Evolutionary conservation across 1,284 basidiomycete species (phyloP), one percentile per base, ranked within the genome.

Genomic region (Melampsora allii-populina): DNA sequence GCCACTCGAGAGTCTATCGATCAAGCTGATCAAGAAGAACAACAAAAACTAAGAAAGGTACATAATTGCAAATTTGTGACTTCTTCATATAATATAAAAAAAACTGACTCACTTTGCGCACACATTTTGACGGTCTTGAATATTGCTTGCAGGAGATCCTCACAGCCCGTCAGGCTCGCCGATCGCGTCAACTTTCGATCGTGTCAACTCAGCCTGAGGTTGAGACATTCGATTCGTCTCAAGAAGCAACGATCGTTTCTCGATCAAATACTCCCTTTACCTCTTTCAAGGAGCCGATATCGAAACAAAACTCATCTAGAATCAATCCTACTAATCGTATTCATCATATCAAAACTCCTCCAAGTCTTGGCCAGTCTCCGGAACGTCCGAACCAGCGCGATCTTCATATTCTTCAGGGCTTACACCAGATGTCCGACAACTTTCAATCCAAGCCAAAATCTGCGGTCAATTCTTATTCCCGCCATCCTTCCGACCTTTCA

Each of bases 381-480:
- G 21, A 33, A 39, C 27, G 7, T 31, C 56, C 56, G 14, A 33
- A 19, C 17, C 27, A 27, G 2, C 33, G 56, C 17, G 27, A 7
- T 21, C 27, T 14, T n/a, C n/a, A 59, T 59, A 4, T 59, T 59
- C 14, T 33, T 59, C 27, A 12, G 24, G 24, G 19, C 19, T 19
- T 33, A 19, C 4, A 29, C 61, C 31, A 31, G 36, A 67, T 67
- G 66, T 50, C 50, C 36, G 58, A 67, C 17, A 56, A 67, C 66
- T 27, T 27, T 19, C 50, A 33, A 50, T 36, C 36, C 36, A 36
- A 36, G 3, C 10, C 36, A 36, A 36, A 10, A 36, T 36, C 36
- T 36, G 5, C 36, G 36, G 36, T 36, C 36, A 36, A 36, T 36
- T 36, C 36, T 6, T 36, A 36, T 36, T 36, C 36, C 10, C 36